Evolutionary conservation across 1,284 basidiomycete species (phyloP), one percentile per base, ranked within the genome.

Genomic region (Earliella scabrosa): DNA sequence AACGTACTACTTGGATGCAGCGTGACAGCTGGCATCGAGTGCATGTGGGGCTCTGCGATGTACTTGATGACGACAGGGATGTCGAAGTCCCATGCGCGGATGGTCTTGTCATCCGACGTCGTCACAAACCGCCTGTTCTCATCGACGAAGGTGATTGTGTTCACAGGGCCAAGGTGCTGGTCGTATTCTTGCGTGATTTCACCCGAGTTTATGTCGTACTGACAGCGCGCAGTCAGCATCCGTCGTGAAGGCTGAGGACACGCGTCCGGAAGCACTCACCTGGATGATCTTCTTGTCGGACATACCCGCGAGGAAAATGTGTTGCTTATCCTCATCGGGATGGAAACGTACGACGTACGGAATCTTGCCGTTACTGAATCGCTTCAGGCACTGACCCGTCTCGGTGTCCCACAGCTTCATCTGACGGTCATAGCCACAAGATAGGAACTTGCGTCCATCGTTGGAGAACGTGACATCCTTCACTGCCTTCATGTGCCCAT

Each of bases 331-430:
- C 49, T 90, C 82, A 70, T 98, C 95, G 6, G 97, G 97, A 73
- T 99, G 92, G 79, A 98, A 99, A 54, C 88, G 87, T 50, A 99
- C 82, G 53, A 95, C 93, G 71, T 98, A 95, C 14, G 97, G 94
- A 18, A 96, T 94, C 77, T 98, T 98, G 60, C 95, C 96, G 68
- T 97, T 98, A 60, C 90, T 90, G 75, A 98, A 98, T 5, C 95
- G 92, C 71, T 96, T 92, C 58, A 98, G 77, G 75, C 97, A 98
- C 75, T 96, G 91, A 1, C 93, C 97, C 0, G 97, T 98, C 76
- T 99, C 97, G 18, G 97, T 98, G 68, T 99, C 96, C 97, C 97
- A 99, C 8, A 98, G 81, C 75, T 99, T 99, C 85, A 99, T 94
- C 69, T 95, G 91, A 50, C 95, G 87, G 73, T 99, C 97, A 68